Evolutionary conservation across 345 rosid genomes (phyloP), one percentile per base, ranked within the genome.

Genomic region (Garcia nutans): DNA sequence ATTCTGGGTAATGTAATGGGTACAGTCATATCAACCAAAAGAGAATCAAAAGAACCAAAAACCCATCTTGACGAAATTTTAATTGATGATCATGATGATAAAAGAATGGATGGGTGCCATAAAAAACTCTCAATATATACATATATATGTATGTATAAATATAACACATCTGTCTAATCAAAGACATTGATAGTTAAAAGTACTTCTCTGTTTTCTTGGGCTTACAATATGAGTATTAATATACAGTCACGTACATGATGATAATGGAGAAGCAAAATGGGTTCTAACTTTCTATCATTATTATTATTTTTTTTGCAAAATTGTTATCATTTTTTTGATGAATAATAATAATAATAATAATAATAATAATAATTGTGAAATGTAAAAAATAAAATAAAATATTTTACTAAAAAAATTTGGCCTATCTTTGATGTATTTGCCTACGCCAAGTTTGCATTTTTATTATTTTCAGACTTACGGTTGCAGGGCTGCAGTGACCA

Each of bases 21-120:
- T 70, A 66, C 75, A 5, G 82, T 85, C 90, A 62, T 68, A 76
- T 85, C 88, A 82, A 15, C 15, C 24, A 52, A 28, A 72, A 78
- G 74, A 76, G 81, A 82, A 60, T 74, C 83, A 79, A 74, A 77
- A 61, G 81, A 59, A 60, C 57, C 64, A 44, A 56, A 70, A 17
- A 37, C 6, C 10, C 41, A 37, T 0, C 41, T 23, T 55, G 70
- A 50, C 22, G 26, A 33, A 75, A 49, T 49, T 52, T 22, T 16
- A 7, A 8, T 17, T 10, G 9, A 33, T 12, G 5, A 52, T 28
- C 0, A 19, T 23, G 37, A 33, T 33, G 37, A 33, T 10, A 4
- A 33, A 1, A 54, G 19, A 0, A 20, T 11, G 52, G 1, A 6
- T 23, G 31, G 68, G 79, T 67, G 24, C 80, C 50, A 15, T 41